Conservation (phyloP, 495 filamentous ascomycete species). For the Durotheca rogersii region DNA sequence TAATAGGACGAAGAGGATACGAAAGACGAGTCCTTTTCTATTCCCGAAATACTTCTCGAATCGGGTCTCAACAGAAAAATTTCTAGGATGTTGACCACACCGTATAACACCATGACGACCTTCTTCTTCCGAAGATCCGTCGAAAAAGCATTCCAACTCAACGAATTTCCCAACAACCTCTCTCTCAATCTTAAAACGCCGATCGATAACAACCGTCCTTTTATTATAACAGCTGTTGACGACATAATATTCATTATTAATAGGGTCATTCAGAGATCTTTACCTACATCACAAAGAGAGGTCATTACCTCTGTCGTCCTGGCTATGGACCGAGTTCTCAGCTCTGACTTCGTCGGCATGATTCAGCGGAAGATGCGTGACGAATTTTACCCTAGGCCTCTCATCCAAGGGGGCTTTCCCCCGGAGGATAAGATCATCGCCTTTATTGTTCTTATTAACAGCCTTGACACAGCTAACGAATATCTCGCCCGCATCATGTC, state of each 20-base stretch:
- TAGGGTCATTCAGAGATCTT: conserved; percentile 78
- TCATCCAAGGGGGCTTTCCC: conserved; percentile 72
- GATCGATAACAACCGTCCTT: conserved; percentile 73
- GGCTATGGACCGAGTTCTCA: conserved; percentile 74
- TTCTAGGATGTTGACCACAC: conserved; percentile 63
- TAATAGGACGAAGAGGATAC: conserved; percentile 12
- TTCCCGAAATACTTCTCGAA: conserved; percentile 70
- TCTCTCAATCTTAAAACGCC: conserved; percentile 68
- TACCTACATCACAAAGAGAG: conserved; percentile 77
- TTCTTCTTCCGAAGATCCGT: conserved; percentile 98
- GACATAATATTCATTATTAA: conserved; percentile 99
- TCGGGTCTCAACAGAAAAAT: conserved; percentile 79
- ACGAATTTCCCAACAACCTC: conserved; percentile 82
- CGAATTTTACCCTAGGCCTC: conserved; percentile 79
- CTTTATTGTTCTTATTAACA: conserved; percentile 93
- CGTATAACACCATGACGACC: conserved; percentile 84
- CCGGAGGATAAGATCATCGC: conserved; percentile 79
- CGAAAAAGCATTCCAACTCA: conserved; percentile 97
- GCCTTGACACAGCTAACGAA: conserved; percentile 84
- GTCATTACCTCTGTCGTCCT: conserved; percentile 77
- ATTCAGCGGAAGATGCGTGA: conserved; percentile 96
- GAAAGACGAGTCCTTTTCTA: conserved; percentile 49
- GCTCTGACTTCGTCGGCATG: conserved; percentile 93
- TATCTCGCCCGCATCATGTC: conserved; percentile 85
- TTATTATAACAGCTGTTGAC: conserved; percentile 93